Percentiles rank a stretch among this genome's conserved stretches.
Evolutionary conservation across 352 stramenopile species (phyloP).

Genomic region (Saprolegnia diclina): DNA sequence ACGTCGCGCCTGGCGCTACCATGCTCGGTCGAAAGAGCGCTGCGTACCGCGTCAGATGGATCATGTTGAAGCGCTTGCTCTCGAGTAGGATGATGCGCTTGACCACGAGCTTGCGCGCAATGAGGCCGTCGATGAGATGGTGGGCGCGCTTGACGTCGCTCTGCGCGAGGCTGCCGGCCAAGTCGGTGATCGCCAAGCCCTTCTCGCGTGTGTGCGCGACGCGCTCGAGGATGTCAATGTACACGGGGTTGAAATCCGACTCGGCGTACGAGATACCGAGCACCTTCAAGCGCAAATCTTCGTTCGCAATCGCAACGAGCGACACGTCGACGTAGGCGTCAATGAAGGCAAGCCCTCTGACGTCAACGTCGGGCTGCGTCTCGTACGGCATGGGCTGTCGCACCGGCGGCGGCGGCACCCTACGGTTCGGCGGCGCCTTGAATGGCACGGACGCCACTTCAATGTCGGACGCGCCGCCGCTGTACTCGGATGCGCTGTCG

Average conservation of each 20-base stretch:
- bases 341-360: conserved; percentile 45
- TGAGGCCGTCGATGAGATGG: conserved; percentile 76
- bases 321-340: conserved; percentile 43
- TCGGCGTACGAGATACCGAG: conserved; percentile 48
- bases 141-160: conserved; percentile 64
- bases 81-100: conserved; percentile 76
- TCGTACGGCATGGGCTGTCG: conserved; percentile 59
- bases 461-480: neutral
- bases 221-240: conserved; percentile 76
- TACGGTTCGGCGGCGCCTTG: neutral
- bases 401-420: conserved; percentile 7
- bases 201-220: conserved; percentile 53
- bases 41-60: conserved; percentile 66
- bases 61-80: conserved; percentile 70
- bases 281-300: conserved; percentile 59
- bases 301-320: conserved; percentile 62
- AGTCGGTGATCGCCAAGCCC: conserved; percentile 53
- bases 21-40: conserved; percentile 61
- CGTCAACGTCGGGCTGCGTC: conserved; percentile 54
- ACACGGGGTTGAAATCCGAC: conserved; percentile 55
- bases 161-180: conserved; percentile 54
- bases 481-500: neutral
- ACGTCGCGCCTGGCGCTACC: conserved; percentile 45
- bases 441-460: neutral
- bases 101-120: conserved; percentile 47